These are phyloP conservation scores for Stephanodiscus triporus DNA, from an alignment of 108 stramenopile species.

Conservation along the genomic window DNA sequence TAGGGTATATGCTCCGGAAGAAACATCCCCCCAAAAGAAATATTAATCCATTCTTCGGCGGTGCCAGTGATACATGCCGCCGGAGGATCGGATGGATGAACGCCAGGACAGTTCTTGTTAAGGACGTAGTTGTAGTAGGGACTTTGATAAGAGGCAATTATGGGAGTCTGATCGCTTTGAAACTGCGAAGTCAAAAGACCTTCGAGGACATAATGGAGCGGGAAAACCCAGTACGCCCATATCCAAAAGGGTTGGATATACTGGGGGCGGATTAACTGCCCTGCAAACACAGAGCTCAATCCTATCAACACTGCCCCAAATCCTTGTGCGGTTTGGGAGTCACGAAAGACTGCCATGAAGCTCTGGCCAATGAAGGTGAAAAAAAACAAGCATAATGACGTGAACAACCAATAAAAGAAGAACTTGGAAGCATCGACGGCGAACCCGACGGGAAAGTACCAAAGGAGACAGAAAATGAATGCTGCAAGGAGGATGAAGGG, in stretches of 20 bases:
- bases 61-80: constrained; percentile 46
- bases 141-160: constrained; percentile 51
- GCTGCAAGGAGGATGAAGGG: constrained; percentile 61
- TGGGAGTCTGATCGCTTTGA: constrained; percentile 56
- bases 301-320: constrained; percentile 55
- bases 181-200: constrained; percentile 67
- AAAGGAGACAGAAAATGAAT: constrained; percentile 51
- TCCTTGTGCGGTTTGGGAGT: constrained; percentile 55
- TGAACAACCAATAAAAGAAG: constrained; percentile 58
- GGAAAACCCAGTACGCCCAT: constrained; percentile 56
- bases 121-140: constrained; percentile 50
- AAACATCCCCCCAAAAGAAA: constrained; percentile 60
- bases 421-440: constrained; percentile 56
- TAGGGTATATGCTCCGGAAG: constrained; percentile 54
- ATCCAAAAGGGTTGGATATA: constrained; percentile 58
- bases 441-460: constrained; percentile 67
- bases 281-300: constrained; percentile 60
- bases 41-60: constrained; percentile 66
- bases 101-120: constrained; percentile 27
- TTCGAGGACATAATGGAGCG: constrained; percentile 64
- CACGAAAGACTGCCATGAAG: constrained; percentile 58
- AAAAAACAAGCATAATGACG: constrained; percentile 32
- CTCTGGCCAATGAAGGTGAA: constrained; percentile 57
- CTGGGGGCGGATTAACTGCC: constrained; percentile 65
- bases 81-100: neutral